Base-by-base conservation (phyloP, 306 rosid species). In the Carpinus viminea region DNA sequence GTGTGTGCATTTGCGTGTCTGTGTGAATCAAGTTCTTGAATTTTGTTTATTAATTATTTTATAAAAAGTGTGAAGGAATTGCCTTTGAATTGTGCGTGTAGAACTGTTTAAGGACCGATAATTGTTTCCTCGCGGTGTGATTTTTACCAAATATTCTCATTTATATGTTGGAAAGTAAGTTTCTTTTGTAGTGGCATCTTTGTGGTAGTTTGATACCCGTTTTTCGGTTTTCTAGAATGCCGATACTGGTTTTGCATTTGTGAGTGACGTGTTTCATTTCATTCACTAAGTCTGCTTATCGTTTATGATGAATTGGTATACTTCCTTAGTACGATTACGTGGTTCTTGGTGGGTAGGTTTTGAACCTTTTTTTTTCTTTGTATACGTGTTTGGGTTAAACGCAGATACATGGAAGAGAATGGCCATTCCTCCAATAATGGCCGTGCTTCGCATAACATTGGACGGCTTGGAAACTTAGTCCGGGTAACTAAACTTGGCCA, bases 341-440 rank as follows among this genome's bases (percentile, higher is more conserved):
- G 17, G 28, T 59, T 72, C 7, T 38, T 74, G 3, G 15, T 59
- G 43, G 38, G 50, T 12, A 48, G 38, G 50, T 8, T 38, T 64
- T 52, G 12, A 48, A 21, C 36, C 53, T 71, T 34, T 41, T 41
- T 4, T 16, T 2, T 26, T 70, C 45, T 16, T 60, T 68, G 15
- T 48, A 20, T 70, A 57, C 71, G 82, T 78, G 76, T 66, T 17
- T 12, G 9, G 20, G 0, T 69, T 26, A 55, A 83, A 79, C 80
- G 85, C 85, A 96, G 99, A 57, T 96, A 88, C 87, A 87, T 96
- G 97, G 96, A 89, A 51, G 98, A 91, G 84, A 90, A 70, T 85
- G 94, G 86, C 62, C 82, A 91, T 85, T 89, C 90, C 65, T 87
- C 96, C 17, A 87, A 87, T 68, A 96, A 80, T 85, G 91, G 88